Evolutionary conservation across 2,329 filamentous ascomycete species (phyloP), one percentile per base, ranked within the genome.

Genomic region (Phialophora macrospora): DNA sequence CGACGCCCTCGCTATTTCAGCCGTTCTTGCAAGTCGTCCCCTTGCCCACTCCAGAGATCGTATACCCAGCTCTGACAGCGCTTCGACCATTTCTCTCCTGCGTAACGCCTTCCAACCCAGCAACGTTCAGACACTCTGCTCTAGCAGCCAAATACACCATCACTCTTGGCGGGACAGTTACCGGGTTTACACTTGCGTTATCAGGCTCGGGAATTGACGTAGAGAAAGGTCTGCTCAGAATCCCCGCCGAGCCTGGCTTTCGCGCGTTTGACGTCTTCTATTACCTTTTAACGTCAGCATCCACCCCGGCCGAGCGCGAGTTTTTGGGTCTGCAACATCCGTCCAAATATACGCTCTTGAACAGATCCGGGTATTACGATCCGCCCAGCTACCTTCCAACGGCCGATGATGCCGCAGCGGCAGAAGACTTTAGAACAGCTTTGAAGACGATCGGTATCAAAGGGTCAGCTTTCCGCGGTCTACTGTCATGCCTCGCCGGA

Each of bases 181-280:
- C 89, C 0, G 89, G 86, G 1, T 90, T 92, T 28, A 85, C 87
- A 2, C 78, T 98, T 58, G 88, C 92, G 28, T 80, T 99, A 7
- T 94, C 94, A 0, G 90, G 92, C 46, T 90, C 92, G 2, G 95
- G 95, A 20, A 90, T 99, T 66, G 91, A 99, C 75, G 95, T 93
- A 0, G 80, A 84, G 22, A 87, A 87, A 68, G 95, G 94, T 49
- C 82, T 99, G 11, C 82, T 97, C 17, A 88, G 90, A 63, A 87
- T 99, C 17, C 91, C 95, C 0, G 78, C 88, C 0, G 88, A 97
- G 74, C 75, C 87, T 6, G 95, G 95, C 12, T 92, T 92, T 77
- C 89, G 95, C 68, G 95, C 94, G 3, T 99, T 99, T 72, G 94
- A 99, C 75, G 95, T 96, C 57, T 98, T 99, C 75, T 98, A 99